Conservation (phyloP, 192 early-diverging fungal species). For the Coemansia sp. region DNA sequence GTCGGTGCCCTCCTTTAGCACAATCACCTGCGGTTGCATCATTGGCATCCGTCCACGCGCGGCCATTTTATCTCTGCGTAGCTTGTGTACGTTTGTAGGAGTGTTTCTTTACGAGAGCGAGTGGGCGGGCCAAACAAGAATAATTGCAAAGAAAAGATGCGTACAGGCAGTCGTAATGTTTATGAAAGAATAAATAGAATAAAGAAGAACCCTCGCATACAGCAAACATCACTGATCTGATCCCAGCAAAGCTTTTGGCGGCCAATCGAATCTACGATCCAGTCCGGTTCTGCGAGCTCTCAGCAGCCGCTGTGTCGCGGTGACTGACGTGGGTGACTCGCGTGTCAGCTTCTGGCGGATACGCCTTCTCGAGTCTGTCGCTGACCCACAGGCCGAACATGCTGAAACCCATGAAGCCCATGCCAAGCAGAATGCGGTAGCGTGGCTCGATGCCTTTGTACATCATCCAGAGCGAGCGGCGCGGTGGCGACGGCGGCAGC, state of each 20-base stretch:
- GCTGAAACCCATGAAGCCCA: conserved; percentile 55
- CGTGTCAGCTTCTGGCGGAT: conserved; percentile 35
- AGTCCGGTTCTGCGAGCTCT: background rate
- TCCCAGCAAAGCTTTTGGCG: background rate
- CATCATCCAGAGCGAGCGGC: conserved; percentile 39
- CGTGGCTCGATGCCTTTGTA: conserved; percentile 53
- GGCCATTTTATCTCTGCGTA: conserved; percentile 31
- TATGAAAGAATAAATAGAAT: background rate
- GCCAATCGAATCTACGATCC: background rate
- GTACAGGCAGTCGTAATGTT: background rate
- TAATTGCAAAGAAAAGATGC: background rate
- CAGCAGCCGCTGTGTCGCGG: conserved; percentile 8
- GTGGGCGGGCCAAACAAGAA: too few species aligned
- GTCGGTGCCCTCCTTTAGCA: conserved; percentile 98
- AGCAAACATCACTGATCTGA: conserved; percentile 5
- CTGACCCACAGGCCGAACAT: conserved; percentile 52
- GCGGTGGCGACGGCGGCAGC: conserved; percentile 12
- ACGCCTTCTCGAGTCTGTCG: conserved; percentile 44
- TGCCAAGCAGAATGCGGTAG: conserved; percentile 49
- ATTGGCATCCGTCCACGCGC: conserved; percentile 47
- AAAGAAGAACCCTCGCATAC: background rate
- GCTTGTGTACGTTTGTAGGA: background rate
- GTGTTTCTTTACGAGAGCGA: background rate
- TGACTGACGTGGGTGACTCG: conserved; percentile 37
- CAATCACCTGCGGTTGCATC: conserved; percentile 97